Conservation (phyloP, 805 yeast species). For the Candida pseudoglaebosa region DNA sequence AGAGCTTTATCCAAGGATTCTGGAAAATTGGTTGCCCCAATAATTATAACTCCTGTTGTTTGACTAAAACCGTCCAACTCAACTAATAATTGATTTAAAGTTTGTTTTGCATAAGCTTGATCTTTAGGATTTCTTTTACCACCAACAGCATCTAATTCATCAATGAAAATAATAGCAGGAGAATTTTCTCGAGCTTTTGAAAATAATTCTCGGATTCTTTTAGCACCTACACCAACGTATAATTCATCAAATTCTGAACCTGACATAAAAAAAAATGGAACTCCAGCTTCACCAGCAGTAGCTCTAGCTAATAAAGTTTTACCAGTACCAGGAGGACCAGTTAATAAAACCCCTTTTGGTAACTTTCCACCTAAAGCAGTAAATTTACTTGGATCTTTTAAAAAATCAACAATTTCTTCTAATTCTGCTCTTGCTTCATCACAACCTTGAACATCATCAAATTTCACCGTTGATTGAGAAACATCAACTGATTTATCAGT, state of each 20-base stretch:
- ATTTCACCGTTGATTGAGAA: constrained; percentile 78
- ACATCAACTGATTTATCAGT: constrained; percentile 81
- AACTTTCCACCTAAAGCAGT: constrained; percentile 96
- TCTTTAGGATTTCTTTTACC: constrained; percentile 96
- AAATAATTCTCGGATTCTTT: constrained; percentile 91
- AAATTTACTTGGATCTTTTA: constrained; percentile 93
- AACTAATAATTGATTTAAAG: constrained; percentile 90
- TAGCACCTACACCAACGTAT: constrained; percentile 99
- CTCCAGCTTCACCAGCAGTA: constrained; percentile 99
- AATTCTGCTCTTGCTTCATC: constrained; percentile 98
- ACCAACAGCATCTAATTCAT: constrained; percentile 98
- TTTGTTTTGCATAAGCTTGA: constrained; percentile 97
- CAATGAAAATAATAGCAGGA: constrained; percentile 96
- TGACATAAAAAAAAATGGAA: constrained; percentile 96
- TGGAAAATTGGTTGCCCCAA: constrained; percentile 98
- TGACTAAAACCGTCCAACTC: constrained; percentile 96
- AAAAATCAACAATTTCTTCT: constrained; percentile 96
- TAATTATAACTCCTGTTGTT: constrained; percentile 87
- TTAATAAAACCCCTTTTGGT: constrained; percentile 93
- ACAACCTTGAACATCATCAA: constrained; percentile 93
- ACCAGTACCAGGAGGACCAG: constrained; percentile 99
- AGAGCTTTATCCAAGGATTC: constrained; percentile 94
- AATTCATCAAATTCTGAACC: constrained; percentile 98
- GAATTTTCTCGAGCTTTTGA: constrained; percentile 90
- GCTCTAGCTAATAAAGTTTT: constrained; percentile 95